Percentiles rank a stretch among this genome's conserved stretches.
These are phyloP conservation scores for Phytophthora citrophthora DNA, from an alignment of 352 stramenopile species.

Conservation along the genomic window DNA sequence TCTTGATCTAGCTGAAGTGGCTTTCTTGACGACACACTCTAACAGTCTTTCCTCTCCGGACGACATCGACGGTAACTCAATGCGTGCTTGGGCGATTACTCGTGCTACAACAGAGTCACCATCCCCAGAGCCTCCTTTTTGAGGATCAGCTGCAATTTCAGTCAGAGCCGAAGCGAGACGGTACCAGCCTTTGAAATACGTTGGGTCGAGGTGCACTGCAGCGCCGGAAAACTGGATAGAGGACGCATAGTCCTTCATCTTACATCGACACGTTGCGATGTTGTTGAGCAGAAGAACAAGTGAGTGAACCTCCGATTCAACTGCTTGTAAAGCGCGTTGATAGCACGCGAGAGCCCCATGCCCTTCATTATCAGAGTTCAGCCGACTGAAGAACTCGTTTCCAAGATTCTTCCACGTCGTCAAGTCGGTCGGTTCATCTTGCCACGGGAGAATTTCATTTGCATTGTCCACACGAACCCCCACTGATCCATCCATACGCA, in stretches of 20 bases:
- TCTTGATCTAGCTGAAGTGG: not conserved
- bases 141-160: not conserved
- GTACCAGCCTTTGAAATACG: constrained; percentile 31
- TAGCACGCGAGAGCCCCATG: constrained; percentile 26
- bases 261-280: constrained; percentile 27
- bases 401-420: constrained; percentile 31
- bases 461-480: constrained; percentile 31
- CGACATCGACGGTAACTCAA: not conserved
- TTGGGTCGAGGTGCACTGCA: constrained; percentile 17
- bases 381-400: constrained; percentile 27
- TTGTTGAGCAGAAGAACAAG: constrained; percentile 31
- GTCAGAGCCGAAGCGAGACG: constrained; percentile 22
- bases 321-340: constrained; percentile 15
- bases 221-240: constrained; percentile 29
- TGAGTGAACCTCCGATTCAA: constrained; percentile 6
- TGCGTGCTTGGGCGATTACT: constrained; percentile 5
- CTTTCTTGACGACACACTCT: not conserved
- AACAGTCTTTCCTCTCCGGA: not conserved
- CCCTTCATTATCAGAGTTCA: constrained; percentile 19
- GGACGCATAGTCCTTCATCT: constrained; percentile 15
- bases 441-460: constrained; percentile 24
- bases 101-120: not conserved
- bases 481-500: constrained; percentile 22
- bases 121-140: not conserved
- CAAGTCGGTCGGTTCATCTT: constrained; percentile 24